These are phyloP conservation scores for Boletellus emodensis DNA, from an alignment of 768 basidiomycete species.

Conservation along the genomic window DNA sequence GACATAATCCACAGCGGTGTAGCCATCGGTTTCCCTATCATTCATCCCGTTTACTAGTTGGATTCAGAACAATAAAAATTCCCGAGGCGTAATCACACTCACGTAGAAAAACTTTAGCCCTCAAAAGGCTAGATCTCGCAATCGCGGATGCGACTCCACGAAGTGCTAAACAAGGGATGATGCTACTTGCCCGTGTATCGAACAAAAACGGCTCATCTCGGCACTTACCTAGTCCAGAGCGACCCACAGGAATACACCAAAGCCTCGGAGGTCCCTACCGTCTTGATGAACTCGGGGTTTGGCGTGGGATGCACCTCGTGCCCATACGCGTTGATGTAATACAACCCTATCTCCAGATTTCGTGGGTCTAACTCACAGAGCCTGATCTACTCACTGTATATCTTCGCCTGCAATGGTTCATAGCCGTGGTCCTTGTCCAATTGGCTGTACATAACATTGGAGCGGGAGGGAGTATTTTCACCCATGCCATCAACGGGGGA, in stretches of 20 bases:
- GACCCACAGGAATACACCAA: constrained; percentile 93
- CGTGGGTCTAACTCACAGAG: constrained; percentile 7
- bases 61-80: constrained; percentile 3
- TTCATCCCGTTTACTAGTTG: constrained; percentile 77
- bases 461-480: constrained; percentile 41
- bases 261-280: constrained; percentile 55
- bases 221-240: constrained; percentile 80
- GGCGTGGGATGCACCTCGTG: constrained; percentile 89
- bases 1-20: constrained; percentile 82
- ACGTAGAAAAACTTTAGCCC: constrained; percentile 84
- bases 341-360: constrained; percentile 49
- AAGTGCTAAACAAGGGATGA: constrained; percentile 88
- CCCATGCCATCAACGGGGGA: constrained; percentile 56
- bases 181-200: constrained; percentile 39
- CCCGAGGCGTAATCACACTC: constrained; percentile 28
- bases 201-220: constrained; percentile 1
- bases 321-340: constrained; percentile 89
- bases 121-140: constrained; percentile 64
- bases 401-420: constrained; percentile 56
- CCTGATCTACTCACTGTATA: constrained; percentile 50
- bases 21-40: constrained; percentile 86
- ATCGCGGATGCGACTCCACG: constrained; percentile 76
- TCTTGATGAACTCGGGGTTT: constrained; percentile 72
- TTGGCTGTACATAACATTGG: constrained; percentile 67
- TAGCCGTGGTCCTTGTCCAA: constrained; percentile 45